Evolutionary conservation across 352 stramenopile species (phyloP).

Genomic region (Plasmopara viticola): DNA sequence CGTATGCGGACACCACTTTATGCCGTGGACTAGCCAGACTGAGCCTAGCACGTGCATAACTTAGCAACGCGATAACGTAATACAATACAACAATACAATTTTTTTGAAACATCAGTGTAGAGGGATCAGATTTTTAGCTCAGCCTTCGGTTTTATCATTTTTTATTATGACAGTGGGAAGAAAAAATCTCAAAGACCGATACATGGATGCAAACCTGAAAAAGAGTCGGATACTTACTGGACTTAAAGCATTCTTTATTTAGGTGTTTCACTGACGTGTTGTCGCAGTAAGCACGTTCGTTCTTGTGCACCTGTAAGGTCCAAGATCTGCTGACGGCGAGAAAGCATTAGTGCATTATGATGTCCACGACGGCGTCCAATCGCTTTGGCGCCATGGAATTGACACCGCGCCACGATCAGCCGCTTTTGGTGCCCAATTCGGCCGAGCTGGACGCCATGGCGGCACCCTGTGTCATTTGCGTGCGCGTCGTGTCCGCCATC

Average conservation of each 20-base stretch:
- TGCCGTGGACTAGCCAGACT: too few relatives aligned
- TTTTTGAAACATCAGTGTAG: too few relatives aligned
- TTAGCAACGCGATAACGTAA: too few relatives aligned
- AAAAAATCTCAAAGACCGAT: too few relatives aligned
- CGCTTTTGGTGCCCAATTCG: constrained; percentile 50
- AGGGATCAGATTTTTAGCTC: too few relatives aligned
- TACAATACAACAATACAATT: too few relatives aligned
- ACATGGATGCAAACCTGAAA: too few relatives aligned
- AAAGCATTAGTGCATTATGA: constrained; percentile 12
- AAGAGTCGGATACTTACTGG: neutral
- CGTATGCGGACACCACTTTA: too few relatives aligned
- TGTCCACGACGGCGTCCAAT: constrained; percentile 21
- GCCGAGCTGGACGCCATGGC: constrained; percentile 54
- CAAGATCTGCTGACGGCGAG: neutral
- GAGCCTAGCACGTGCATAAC: too few relatives aligned
- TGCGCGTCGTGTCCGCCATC: constrained; percentile 51
- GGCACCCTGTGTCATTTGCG: constrained; percentile 49
- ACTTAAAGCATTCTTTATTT: neutral
- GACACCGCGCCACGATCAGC: constrained; percentile 47
- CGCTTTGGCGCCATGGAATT: constrained; percentile 42
- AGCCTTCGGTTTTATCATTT: too few relatives aligned
- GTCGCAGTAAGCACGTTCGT: constrained; percentile 1
- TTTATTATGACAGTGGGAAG: too few relatives aligned
- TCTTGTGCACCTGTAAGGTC: neutral
- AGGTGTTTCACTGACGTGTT: neutral